phyloP scores from a whole-genome alignment of 306 rosid genomes.

The Quercus ilex region DNA sequence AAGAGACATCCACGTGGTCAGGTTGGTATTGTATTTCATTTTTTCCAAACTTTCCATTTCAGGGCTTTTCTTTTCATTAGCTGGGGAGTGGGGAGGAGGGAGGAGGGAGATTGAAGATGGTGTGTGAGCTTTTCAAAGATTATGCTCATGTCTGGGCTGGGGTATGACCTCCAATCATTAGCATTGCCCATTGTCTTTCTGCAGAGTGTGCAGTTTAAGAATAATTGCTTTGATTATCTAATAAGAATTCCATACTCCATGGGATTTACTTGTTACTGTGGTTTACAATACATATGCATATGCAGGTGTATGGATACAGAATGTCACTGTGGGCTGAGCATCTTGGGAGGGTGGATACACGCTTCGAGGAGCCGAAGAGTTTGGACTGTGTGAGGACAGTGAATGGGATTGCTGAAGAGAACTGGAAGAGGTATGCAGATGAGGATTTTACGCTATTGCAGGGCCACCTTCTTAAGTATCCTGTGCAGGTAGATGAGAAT shows the following conservation, averaged over 20 bases:
- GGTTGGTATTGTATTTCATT: constrained; percentile 42
- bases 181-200: no score
- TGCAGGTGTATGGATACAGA: constrained; percentile 88
- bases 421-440: constrained; percentile 49
- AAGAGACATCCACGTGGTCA: constrained; percentile 69
- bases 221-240: not conserved
- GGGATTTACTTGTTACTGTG: not conserved
- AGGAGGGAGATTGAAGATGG: no score
- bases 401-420: constrained; percentile 56
- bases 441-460: constrained; percentile 50
- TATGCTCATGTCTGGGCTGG: no score
- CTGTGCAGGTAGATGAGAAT: constrained; percentile 51
- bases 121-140: no score
- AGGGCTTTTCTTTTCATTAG: not conserved
- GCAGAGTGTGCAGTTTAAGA: not conserved
- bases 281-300: constrained; percentile 1
- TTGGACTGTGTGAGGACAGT: constrained; percentile 68
- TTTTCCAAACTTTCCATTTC: not conserved
- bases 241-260: not conserved
- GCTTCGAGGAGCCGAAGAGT: constrained; percentile 60
- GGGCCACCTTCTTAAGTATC: constrained; percentile 86
- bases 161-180: no score
- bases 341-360: constrained; percentile 47
- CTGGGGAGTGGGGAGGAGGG: no score
- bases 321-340: constrained; percentile 92